phyloP scores from a whole-genome alignment of 129 eudicot genomes.

The Scalesia atractyloides region DNA sequence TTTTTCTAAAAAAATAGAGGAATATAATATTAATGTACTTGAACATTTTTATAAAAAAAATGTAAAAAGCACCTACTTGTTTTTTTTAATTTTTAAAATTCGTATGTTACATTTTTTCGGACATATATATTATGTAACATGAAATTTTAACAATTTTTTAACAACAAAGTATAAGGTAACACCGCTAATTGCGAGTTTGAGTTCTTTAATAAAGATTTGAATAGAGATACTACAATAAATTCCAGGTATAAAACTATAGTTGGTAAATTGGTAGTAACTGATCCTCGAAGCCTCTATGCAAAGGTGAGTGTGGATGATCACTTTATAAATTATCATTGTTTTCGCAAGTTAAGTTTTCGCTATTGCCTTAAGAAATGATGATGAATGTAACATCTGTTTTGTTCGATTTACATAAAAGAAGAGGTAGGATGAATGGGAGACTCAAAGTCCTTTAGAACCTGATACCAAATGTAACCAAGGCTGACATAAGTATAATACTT shows the following conservation, averaged over 20 bases:
- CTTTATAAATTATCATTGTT: not conserved
- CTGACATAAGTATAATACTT: slow-evolving; percentile 96
- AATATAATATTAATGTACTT: too few species aligned
- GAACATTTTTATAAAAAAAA: too few species aligned
- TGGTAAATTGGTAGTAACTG: slow-evolving; percentile 80
- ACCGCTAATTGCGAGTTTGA: slow-evolving; percentile 43
- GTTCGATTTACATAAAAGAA: slow-evolving; percentile 66
- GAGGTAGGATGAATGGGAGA: slow-evolving; percentile 94
- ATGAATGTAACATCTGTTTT: slow-evolving; percentile 3
- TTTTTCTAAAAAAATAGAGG: too few species aligned
- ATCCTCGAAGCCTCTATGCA: slow-evolving; percentile 97
- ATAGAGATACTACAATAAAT: slow-evolving; percentile 42
- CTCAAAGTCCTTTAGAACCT: slow-evolving; percentile 79
- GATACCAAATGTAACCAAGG: slow-evolving; percentile 97
- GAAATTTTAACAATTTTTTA: too few species aligned
- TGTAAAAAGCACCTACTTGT: too few species aligned
- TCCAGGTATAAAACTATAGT: slow-evolving; percentile 73
- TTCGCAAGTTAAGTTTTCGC: not conserved
- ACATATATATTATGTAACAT: too few species aligned
- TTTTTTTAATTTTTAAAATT: too few species aligned
- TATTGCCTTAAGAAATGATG: not conserved
- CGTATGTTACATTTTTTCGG: too few species aligned
- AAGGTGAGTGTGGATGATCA: slow-evolving; percentile 47
- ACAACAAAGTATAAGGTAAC: slow-evolving; percentile 28
- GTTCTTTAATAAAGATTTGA: slow-evolving; percentile 59